Conservation (phyloP, 176 grass and related monocot species). For the Hsuehochloa calcarea region DNA sequence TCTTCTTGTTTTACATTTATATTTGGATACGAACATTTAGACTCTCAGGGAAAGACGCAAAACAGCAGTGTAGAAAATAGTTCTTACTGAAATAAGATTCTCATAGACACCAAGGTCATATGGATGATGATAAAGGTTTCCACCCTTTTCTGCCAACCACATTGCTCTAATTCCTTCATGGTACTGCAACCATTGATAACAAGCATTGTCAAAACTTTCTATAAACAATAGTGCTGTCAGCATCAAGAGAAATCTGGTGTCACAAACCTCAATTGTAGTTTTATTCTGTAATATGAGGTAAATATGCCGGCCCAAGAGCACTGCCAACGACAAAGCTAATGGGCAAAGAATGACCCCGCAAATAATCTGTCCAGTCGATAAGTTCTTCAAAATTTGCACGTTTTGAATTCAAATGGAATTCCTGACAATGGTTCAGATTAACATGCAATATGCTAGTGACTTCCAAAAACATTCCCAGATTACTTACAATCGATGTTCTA, state of each 20-base stretch:
- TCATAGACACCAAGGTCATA: conserved; percentile 86
- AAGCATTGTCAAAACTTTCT: conserved; percentile 16
- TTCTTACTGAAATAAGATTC: conserved; percentile 85
- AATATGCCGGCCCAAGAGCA: conserved; percentile 88
- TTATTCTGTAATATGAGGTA: conserved; percentile 95
- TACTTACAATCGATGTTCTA: conserved; percentile 81
- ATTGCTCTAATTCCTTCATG: conserved; percentile 94
- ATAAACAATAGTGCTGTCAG: conserved; percentile 8
- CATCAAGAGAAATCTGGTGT: conserved; percentile 4
- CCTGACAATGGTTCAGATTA: conserved; percentile 14
- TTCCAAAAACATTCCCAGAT: neutral
- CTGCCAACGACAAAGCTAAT: conserved; percentile 62
- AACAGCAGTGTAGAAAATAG: conserved; percentile 2
- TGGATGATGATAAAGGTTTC: conserved; percentile 80
- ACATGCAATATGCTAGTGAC: conserved; percentile 12
- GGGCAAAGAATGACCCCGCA: conserved; percentile 77
- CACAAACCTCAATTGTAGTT: conserved; percentile 91
- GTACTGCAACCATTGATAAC: conserved; percentile 59
- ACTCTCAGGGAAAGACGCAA: neutral
- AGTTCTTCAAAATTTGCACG: conserved; percentile 10
- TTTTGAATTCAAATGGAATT: conserved; percentile 18
- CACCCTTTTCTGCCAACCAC: conserved; percentile 94
- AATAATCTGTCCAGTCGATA: conserved; percentile 61
- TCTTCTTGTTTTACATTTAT: neutral
- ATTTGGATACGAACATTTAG: neutral